Evolutionary conservation across 805 yeast genomes (phyloP).

Genomic region (Candida broadrunensis): DNA sequence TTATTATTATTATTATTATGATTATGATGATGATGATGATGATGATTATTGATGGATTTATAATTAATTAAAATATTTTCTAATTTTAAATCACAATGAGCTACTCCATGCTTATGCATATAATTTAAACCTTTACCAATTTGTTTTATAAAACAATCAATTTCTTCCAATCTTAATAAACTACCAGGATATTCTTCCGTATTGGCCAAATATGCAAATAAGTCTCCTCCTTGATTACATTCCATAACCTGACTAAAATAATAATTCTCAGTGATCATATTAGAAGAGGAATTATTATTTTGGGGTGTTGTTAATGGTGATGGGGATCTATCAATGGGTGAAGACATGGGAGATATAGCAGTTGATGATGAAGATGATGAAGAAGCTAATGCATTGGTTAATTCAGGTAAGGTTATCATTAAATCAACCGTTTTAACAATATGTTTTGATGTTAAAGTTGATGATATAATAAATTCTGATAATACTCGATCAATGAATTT

Average conservation of each 20-base stretch:
- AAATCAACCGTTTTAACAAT: conserved; percentile 76
- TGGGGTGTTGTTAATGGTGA: background rate
- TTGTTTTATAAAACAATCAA: conserved; percentile 90
- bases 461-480: conserved; percentile 87
- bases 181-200: conserved; percentile 3
- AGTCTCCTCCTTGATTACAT: conserved; percentile 34
- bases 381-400: background rate
- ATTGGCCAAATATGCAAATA: conserved; percentile 29
- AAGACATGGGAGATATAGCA: background rate
- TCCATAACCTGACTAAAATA: conserved; percentile 36
- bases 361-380: background rate
- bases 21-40: no score
- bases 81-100: conserved; percentile 90
- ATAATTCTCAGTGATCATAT: conserved; percentile 3
- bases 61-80: conserved; percentile 66
- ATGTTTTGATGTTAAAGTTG: conserved; percentile 71
- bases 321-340: background rate
- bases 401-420: conserved; percentile 40
- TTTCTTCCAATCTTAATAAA: conserved; percentile 46
- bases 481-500: conserved; percentile 71
- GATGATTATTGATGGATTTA: background rate
- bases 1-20: conserved; percentile 5
- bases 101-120: conserved; percentile 89
- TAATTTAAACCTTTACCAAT: conserved; percentile 76
- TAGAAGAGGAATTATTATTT: background rate